These are phyloP conservation scores for Geotrichum candidum DNA, from an alignment of 1,139 yeast species.

Conservation along the genomic window DNA sequence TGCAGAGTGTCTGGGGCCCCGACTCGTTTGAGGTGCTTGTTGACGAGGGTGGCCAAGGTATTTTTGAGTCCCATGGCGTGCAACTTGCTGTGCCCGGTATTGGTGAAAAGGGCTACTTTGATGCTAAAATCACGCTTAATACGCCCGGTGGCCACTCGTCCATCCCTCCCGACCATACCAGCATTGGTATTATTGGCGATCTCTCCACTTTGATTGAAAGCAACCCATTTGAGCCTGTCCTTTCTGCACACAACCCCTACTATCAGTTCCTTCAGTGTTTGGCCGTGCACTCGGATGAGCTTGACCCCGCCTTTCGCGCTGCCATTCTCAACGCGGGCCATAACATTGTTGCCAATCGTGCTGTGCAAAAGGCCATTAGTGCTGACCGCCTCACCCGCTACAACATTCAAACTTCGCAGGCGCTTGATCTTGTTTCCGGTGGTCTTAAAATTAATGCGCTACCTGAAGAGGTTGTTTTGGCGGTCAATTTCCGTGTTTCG, in stretches of 20 bases:
- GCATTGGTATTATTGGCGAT: slow-evolving; percentile 63
- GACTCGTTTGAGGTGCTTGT: slow-evolving; percentile 52
- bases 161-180: slow-evolving; percentile 64
- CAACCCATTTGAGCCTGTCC: slow-evolving; percentile 43
- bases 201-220: slow-evolving; percentile 47
- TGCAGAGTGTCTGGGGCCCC: slow-evolving; percentile 49
- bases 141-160: slow-evolving; percentile 73
- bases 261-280: slow-evolving; percentile 43
- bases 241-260: slow-evolving; percentile 47
- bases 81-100: slow-evolving; percentile 54
- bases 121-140: slow-evolving; percentile 43
- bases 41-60: slow-evolving; percentile 55
- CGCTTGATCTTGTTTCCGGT: slow-evolving; percentile 53
- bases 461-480: slow-evolving; percentile 53
- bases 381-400: slow-evolving; percentile 31
- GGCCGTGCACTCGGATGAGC: slow-evolving; percentile 38
- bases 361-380: slow-evolving; percentile 15
- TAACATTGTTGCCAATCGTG: slow-evolving; percentile 13
- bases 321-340: slow-evolving; percentile 18
- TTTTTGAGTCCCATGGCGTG: slow-evolving; percentile 40
- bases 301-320: slow-evolving; percentile 20
- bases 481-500: slow-evolving; percentile 52
- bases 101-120: slow-evolving; percentile 62
- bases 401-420: slow-evolving; percentile 54
- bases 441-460: slow-evolving; percentile 63